Percentiles rank a stretch among this genome's conserved stretches.
Evolutionary conservation across 1,139 yeast species (phyloP).

Genomic region (Geotrichum siamense): DNA sequence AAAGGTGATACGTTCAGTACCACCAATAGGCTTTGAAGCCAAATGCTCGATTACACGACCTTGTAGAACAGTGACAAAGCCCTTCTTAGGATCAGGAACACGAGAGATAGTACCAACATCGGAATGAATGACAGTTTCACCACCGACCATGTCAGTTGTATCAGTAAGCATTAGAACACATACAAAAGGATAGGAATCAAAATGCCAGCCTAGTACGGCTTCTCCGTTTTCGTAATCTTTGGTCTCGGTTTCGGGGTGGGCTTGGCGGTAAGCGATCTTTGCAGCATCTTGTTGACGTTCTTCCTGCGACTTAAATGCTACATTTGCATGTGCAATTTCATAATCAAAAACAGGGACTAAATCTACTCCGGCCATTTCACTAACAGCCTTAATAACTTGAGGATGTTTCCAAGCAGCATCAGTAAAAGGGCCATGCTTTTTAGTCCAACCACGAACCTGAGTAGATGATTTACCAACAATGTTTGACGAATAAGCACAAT

Average conservation of each 20-base stretch:
- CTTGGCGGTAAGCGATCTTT: constrained; percentile 28
- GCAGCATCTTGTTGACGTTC: constrained; percentile 17
- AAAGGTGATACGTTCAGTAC: constrained; percentile 48
- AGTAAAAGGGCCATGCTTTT: constrained; percentile 41
- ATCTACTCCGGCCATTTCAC: constrained; percentile 50
- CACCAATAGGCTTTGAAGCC: constrained; percentile 51
- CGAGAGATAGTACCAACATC: constrained; percentile 41
- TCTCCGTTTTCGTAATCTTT: constrained; percentile 21
- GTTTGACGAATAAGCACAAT: constrained; percentile 40
- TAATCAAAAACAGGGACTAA: constrained; percentile 47
- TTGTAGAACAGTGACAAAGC: constrained; percentile 50
- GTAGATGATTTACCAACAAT: constrained; percentile 35
- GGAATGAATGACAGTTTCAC: constrained; percentile 46
- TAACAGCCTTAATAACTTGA: constrained; percentile 43
- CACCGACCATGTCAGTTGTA: constrained; percentile 51
- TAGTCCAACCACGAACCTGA: constrained; percentile 49
- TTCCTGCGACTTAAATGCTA: constrained; percentile 34
- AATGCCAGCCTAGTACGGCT: constrained; percentile 44
- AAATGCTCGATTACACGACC: constrained; percentile 49
- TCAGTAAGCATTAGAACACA: constrained; percentile 56
- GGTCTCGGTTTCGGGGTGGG: constrained; percentile 43
- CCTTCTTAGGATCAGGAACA: constrained; percentile 48
- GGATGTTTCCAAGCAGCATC: constrained; percentile 54
- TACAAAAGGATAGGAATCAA: constrained; percentile 55
- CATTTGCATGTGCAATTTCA: constrained; percentile 48